A percentile compares a stretch with the other conserved stretches of the same genome.
These are phyloP conservation scores for Scleromitrula shiraiana DNA, from an alignment of 2,329 filamentous ascomycete genomes.

Conservation along the genomic window DNA sequence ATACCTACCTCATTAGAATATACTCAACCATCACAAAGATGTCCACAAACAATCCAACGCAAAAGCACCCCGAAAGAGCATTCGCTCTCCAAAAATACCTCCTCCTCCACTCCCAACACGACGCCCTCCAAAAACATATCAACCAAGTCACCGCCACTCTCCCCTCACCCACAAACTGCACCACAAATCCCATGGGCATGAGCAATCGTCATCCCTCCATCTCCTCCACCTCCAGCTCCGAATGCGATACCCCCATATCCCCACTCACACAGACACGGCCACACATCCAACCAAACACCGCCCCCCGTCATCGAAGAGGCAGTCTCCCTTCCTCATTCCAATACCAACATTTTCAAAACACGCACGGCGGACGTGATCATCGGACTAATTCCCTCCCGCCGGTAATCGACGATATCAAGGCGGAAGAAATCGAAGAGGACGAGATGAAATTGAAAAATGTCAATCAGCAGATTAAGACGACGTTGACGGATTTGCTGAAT, in stretches of 20 bases:
- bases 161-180: slow-evolving; percentile 9
- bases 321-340: background rate
- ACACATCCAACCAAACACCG: slow-evolving; percentile 10
- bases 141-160: slow-evolving; percentile 15
- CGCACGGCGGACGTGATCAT: no score
- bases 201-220: slow-evolving; percentile 10
- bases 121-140: slow-evolving; percentile 29
- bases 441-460: slow-evolving; percentile 36
- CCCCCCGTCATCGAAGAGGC: background rate
- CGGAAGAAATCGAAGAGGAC: slow-evolving; percentile 22
- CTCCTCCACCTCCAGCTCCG: slow-evolving; percentile 3
- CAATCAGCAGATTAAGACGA: slow-evolving; percentile 45
- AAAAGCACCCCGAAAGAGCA: slow-evolving; percentile 24
- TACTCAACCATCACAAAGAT: background rate
- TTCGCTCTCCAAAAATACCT: slow-evolving; percentile 32
- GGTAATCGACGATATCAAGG: slow-evolving; percentile 18
- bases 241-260: background rate
- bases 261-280: slow-evolving; percentile 7
- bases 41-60: slow-evolving; percentile 13
- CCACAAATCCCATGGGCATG: no score
- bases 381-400: slow-evolving; percentile 22
- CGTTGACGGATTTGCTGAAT: slow-evolving; percentile 46
- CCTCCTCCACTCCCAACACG: slow-evolving; percentile 30
- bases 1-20: no score
- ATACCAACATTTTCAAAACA: background rate